Base-by-base conservation (phyloP, 1,284 basidiomycete species). In the Earliella scabrosa region DNA sequence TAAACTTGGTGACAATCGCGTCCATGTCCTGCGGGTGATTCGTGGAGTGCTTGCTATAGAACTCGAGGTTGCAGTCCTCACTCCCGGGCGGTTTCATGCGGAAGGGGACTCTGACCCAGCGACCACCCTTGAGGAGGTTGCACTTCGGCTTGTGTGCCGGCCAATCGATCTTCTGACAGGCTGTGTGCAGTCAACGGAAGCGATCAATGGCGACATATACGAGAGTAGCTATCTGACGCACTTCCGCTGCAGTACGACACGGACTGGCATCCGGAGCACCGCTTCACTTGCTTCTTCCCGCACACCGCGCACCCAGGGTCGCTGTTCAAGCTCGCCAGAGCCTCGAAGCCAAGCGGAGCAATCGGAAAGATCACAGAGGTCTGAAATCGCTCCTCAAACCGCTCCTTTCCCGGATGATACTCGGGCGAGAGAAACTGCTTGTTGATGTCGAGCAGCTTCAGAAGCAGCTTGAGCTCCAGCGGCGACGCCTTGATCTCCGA, bases 91-190 rank as follows among this genome's bases (percentile, higher is more conserved):
- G 7, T 8, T 44, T 32, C 10, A 45, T 38, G 10, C 51, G 46
- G 45, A 78, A 66, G 4, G 63, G 68, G 26, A 76, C 60, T 1
- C 65, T 70, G 48, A 63, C 59, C 77, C 77, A 80, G 23, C 66
- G 69, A 4, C 73, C 77, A 36, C 72, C 73, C 59, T 75, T 71
- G 40, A 79, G 63, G 1, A 75, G 71, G n/a, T 65, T 70, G 58
- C 78, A 79, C 2, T 66, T 58, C 2, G 53, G 40, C 60, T 76
- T 78, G 64, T 80, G 77, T 6, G 63, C 61, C 21, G 68, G 66
- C 77, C 77, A 80, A 56, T 78, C 75, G 16, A 58, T 58, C 38
- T 49, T 66, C 58, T 78, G 77, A 50, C 76, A 78, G 45, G 72
- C 77, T 78, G 58, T 0, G 27, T 13, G 4, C 27, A 38, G 10